Base-by-base conservation (phyloP, 768 basidiomycete species). In the Suillus americanus region DNA sequence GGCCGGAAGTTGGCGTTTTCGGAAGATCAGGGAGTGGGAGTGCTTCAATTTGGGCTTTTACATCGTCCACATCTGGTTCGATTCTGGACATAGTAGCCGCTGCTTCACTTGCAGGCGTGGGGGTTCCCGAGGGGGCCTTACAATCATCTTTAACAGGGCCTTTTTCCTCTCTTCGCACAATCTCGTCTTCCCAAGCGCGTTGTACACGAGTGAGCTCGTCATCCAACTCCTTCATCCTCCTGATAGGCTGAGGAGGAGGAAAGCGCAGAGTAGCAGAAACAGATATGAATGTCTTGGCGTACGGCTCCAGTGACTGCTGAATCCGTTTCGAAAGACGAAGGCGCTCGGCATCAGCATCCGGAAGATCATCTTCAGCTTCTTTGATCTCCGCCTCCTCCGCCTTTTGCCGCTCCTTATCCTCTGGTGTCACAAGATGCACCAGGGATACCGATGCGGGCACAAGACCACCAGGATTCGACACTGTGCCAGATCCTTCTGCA, bases 191-290 rank as follows among this genome's bases (percentile, higher is more conserved):
- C 88, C 94, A 95, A 30, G 84, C 89, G 56, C 82, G 81, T 71
- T 90, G 91, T 18, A 89, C 85, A 35, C 81, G 80, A 40, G 83
- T 79, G n/a, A 97, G 83, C 62, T 89, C 83, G 28, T 89, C 85
- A 70, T 99, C 95, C 7, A 98, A 80, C 68, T 92, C 89, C 70
- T 92, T 90, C 94, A 99, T 97, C 54, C 85, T 85, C 3, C 85
- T 81, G 46, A 99, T 85, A 8, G 95, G 91, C 72, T 93, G 90
- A 5, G 97, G 97, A 28, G 97, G 95, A 16, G 90, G 92, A 74
- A 97, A 97, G 5, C 94, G 87, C 55, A 98, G 80, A 0, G 95
- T 94, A 0, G 96, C 91, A 3, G 96, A 98, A 50, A 95, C 92
- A 2, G 97, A 99, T 37, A 98, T 91, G 71, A 95, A 94, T 2